phyloP scores from a whole-genome alignment of 441 rosid genomes.

The Dalechampia spathulata region DNA sequence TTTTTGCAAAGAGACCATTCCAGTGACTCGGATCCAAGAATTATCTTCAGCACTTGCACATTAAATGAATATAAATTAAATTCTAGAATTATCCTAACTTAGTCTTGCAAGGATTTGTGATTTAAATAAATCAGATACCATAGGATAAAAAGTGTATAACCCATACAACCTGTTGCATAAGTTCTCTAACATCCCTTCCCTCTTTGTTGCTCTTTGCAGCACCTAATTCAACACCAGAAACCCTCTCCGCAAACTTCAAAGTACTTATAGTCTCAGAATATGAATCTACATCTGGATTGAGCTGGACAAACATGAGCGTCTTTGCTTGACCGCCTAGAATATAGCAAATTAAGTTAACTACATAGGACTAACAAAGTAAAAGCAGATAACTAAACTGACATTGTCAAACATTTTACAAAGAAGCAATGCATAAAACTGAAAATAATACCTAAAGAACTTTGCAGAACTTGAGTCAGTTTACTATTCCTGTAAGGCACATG shows the following conservation, averaged over 20 bases:
- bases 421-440: no score
- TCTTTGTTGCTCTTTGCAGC: conserved; percentile 35
- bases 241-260: conserved; percentile 37
- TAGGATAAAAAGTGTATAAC: not conserved
- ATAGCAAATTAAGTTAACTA: not conserved
- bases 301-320: conserved; percentile 40
- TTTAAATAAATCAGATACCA: not conserved
- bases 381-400: no score
- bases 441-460: conserved; percentile 31
- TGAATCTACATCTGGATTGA: conserved; percentile 33
- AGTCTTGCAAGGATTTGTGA: not conserved
- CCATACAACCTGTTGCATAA: conserved; percentile 28
- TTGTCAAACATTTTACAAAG: no score
- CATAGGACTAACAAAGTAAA: not conserved
- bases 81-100: not conserved
- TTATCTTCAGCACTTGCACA: no score
- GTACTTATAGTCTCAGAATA: conserved; percentile 32
- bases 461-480: conserved; percentile 33
- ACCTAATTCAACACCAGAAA: conserved; percentile 35
- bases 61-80: no score
- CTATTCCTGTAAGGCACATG: conserved; percentile 37
- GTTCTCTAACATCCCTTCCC: conserved; percentile 26
- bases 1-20: no score
- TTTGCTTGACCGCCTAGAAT: conserved; percentile 34
- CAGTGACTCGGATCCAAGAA: no score